These are phyloP conservation scores for Ampelocalamus luodianensis DNA, from an alignment of 176 grass and related monocot genomes.

Conservation along the genomic window DNA sequence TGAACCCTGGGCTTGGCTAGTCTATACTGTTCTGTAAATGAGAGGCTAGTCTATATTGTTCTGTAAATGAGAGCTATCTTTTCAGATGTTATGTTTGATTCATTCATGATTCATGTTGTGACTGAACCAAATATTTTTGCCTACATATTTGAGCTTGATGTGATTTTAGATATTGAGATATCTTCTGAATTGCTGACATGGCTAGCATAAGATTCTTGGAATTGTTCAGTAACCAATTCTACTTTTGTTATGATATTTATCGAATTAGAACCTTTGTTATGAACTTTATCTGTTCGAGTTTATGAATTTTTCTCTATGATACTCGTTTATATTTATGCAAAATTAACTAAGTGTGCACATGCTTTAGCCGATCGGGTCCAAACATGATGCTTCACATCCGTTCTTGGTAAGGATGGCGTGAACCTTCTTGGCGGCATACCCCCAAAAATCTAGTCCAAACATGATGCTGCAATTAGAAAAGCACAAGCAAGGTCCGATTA, in stretches of 20 bases:
- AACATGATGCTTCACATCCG: neutral
- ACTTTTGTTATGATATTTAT: too few relatives aligned
- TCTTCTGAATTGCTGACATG: too few relatives aligned
- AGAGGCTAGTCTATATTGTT: neutral
- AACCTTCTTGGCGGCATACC: conserved; percentile 64
- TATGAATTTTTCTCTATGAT: too few relatives aligned
- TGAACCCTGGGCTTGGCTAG: conserved; percentile 6
- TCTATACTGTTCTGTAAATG: neutral
- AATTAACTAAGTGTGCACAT: too few relatives aligned
- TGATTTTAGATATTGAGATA: too few relatives aligned
- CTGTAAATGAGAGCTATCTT: neutral
- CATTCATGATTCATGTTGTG: conserved; percentile 12
- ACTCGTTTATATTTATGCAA: too few relatives aligned
- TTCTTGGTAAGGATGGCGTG: conserved; percentile 62
- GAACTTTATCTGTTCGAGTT: too few relatives aligned
- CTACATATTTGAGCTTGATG: neutral
- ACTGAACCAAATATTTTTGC: neutral
- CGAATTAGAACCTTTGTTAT: too few relatives aligned
- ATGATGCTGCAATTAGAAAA: conserved; percentile 55
- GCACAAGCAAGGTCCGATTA: neutral
- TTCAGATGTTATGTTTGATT: neutral
- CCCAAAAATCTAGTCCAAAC: conserved; percentile 76
- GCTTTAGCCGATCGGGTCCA: too few relatives aligned
- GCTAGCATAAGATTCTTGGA: too few relatives aligned
- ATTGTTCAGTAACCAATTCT: too few relatives aligned